Evolutionary conservation across 176 grass and related monocot genomes (phyloP).

Genomic region (Avena sativa): DNA sequence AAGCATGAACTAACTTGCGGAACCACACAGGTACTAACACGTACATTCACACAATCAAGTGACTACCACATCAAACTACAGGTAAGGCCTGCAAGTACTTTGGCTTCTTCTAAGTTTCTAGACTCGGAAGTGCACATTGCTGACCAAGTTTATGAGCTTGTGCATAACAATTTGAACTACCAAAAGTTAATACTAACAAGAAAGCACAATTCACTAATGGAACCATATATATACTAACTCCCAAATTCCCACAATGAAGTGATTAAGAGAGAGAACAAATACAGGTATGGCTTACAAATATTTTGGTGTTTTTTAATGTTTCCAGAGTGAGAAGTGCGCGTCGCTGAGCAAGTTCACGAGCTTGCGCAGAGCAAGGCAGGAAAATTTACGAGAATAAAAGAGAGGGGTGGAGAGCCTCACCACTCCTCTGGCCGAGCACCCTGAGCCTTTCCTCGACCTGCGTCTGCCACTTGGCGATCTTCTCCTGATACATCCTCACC

Average conservation of each 20-base stretch:
- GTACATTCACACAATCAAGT: neutral
- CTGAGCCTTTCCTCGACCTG: slow-evolving; percentile 80
- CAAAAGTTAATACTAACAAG: neutral
- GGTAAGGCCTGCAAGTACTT: neutral
- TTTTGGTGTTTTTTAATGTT: neutral
- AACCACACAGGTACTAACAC: neutral
- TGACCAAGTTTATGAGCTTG: neutral
- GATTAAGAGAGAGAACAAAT: slow-evolving; percentile 14
- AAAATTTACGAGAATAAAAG: neutral
- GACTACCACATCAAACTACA: slow-evolving; percentile 9
- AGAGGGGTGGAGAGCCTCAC: slow-evolving; percentile 27
- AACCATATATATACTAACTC: neutral
- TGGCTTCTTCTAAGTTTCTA: neutral
- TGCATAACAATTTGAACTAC: neutral
- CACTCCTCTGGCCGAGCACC: slow-evolving; percentile 71
- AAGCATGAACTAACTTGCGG: neutral
- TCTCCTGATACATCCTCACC: slow-evolving; percentile 84
- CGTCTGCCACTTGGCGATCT: slow-evolving; percentile 88
- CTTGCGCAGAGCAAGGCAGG: neutral
- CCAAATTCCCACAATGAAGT: neutral
- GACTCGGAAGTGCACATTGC: neutral
- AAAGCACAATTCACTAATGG: neutral
- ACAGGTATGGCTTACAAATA: neutral
- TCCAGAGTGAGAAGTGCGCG: neutral
- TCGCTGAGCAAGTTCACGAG: neutral